Evolutionary conservation across 1,139 yeast genomes (phyloP).

Genomic region (Protomyces lactucae-debilis): DNA sequence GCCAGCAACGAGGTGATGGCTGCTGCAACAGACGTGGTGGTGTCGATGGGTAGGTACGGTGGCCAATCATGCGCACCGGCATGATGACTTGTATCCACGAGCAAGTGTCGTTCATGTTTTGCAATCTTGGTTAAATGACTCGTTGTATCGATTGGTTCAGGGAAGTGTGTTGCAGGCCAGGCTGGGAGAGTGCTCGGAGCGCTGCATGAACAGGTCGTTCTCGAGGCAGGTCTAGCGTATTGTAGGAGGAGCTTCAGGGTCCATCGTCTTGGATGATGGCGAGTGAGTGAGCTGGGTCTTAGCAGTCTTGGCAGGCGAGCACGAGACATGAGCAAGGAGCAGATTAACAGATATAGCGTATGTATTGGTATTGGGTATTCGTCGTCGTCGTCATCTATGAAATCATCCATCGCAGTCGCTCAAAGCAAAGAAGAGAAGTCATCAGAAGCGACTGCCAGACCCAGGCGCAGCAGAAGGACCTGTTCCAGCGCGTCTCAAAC

Average conservation of each 20-base stretch:
- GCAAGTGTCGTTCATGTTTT: background rate
- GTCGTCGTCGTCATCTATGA: too few species aligned
- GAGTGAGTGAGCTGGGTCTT: too few species aligned
- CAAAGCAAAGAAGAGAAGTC: too few species aligned
- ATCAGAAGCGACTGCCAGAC: background rate
- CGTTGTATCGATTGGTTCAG: background rate
- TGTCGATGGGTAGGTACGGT: background rate
- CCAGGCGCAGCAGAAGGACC: too few species aligned
- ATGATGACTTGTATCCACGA: background rate
- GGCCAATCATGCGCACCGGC: background rate
- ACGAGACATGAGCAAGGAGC: too few species aligned
- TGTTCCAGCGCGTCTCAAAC: too few species aligned
- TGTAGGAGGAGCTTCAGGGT: too few species aligned
- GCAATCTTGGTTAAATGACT: background rate
- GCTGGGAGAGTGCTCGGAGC: background rate
- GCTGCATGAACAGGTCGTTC: background rate
- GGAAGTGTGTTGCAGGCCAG: background rate
- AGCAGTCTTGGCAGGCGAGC: too few species aligned
- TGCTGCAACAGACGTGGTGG: background rate
- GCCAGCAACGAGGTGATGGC: background rate
- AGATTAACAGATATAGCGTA: too few species aligned
- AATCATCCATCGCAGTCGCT: too few species aligned
- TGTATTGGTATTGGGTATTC: too few species aligned
- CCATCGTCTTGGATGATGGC: too few species aligned
- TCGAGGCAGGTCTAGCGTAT: background rate